phyloP scores from a whole-genome alignment of 805 yeast species.

The Saccharomycodes ludwigii region DNA sequence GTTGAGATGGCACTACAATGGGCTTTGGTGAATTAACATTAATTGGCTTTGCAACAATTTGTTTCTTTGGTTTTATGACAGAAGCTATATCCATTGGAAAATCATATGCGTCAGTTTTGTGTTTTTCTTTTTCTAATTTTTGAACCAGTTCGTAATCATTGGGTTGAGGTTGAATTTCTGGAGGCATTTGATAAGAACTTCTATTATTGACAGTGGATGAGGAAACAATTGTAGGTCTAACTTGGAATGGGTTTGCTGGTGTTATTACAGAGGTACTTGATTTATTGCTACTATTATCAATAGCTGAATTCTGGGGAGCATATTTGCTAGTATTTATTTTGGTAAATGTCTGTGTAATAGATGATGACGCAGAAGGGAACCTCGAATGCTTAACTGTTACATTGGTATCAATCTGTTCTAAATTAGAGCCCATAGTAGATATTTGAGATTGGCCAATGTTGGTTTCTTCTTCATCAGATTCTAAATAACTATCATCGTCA shows the following conservation, averaged over 20 bases:
- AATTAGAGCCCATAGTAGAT: no score
- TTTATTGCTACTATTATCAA: no score
- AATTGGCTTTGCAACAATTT: constrained; percentile 29
- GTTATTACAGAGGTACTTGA: no score
- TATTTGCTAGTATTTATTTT: no score
- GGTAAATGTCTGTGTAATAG: no score
- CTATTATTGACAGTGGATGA: background rate
- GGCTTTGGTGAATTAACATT: constrained; percentile 17
- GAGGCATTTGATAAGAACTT: background rate
- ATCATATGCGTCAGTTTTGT: constrained; percentile 67
- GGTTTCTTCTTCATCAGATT: constrained; percentile 20
- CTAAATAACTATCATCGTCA: constrained; percentile 17
- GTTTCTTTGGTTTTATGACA: constrained; percentile 17
- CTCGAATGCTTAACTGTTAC: no score
- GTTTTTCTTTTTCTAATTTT: constrained; percentile 35
- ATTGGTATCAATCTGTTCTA: no score
- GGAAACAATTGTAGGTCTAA: background rate
- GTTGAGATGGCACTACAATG: constrained; percentile 6
- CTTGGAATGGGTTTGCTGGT: no score
- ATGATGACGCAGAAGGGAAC: no score
- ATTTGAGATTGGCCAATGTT: no score
- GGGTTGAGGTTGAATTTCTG: background rate
- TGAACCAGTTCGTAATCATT: background rate
- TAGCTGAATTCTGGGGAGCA: no score
- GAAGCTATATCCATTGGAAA: constrained; percentile 48